Base-by-base conservation (phyloP, 257 asterid genomes). In the Nicotiana paniculata region DNA sequence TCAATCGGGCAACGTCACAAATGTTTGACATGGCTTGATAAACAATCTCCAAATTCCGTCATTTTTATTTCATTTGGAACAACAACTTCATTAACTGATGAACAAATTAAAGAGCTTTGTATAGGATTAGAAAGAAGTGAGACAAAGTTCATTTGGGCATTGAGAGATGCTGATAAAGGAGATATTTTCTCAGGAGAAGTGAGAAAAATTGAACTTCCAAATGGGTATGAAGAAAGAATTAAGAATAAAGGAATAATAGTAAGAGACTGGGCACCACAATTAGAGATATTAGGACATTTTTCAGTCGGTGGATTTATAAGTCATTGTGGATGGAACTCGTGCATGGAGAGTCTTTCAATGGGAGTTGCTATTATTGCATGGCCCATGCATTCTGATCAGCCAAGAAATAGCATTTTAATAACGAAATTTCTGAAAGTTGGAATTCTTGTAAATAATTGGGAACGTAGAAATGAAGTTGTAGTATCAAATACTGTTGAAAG, bases 361-460 rank as follows among this genome's bases (percentile, higher is more conserved):
- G 93, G 95, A 8, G 92, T 89, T 4, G 90, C 95, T 4, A 86
- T 91, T 57, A 91, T 89, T 30, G 92, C 93, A 24, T 91, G 95
- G 95, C 95, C 95, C 15, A 89, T 91, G 92, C 95, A 90, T 57
- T 91, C 93, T 32, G 93, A 91, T 46, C 95, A 91, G 63, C 95
- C 95, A 1, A 83, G 93, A 18, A 91, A 91, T 68, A 81, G 91
- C 6, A 80, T 84, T 3, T 51, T 91, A 64, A 24, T 91, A 0
- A 85, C 93, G 0, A 58, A 77, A 12, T 85, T 89, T 21, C 70
- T 91, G 82, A 79, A 59, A 30, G 84, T 90, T 39, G 95, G 93
- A 0, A 9, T 85, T 2, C 84, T 79, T 9, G 88, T 90, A 1
- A 89, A 81, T 76, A 87, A 85, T 15, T 89, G 92, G 92, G 84